These are phyloP conservation scores for Trichoderma sp. DNA, from an alignment of 2,329 filamentous ascomycete genomes.

Conservation along the genomic window DNA sequence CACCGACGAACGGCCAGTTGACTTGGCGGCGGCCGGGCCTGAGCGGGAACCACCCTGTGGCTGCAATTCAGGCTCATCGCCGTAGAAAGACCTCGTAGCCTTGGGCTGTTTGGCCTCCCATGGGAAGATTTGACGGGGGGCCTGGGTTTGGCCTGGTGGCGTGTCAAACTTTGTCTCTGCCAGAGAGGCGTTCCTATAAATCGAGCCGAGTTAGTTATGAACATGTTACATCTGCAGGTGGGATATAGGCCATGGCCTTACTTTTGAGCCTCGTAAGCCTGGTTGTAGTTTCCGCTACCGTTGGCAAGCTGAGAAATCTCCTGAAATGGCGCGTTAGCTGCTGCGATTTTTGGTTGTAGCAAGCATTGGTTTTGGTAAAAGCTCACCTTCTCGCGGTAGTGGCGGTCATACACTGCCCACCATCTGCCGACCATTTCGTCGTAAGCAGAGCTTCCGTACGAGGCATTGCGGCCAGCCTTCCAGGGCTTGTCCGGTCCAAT, in stretches of 20 bases:
- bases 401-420: constrained; percentile 92
- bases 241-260: constrained; percentile 30
- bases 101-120: constrained; percentile 74
- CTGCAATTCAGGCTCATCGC: constrained; percentile 7
- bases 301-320: constrained; percentile 20
- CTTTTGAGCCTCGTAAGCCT: constrained; percentile 53
- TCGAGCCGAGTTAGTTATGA: constrained; percentile 17
- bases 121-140: constrained; percentile 80
- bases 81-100: constrained; percentile 59
- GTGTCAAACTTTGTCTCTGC: constrained; percentile 76
- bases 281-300: constrained; percentile 22
- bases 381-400: constrained; percentile 62
- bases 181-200: constrained; percentile 60
- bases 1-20: constrained; percentile 26
- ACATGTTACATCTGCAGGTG: not conserved
- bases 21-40: not conserved
- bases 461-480: constrained; percentile 59
- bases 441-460: constrained; percentile 61
- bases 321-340: not conserved
- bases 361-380: not conserved
- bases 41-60: not conserved
- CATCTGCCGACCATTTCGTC: constrained; percentile 81
- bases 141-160: constrained; percentile 76
- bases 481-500: constrained; percentile 92
- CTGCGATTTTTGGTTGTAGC: not conserved